Percentiles rank a stretch among this genome's conserved stretches.
These are phyloP conservation scores for Lasiodiplodia sp. DNA, from an alignment of 2,329 filamentous ascomycete species.

Conservation along the genomic window DNA sequence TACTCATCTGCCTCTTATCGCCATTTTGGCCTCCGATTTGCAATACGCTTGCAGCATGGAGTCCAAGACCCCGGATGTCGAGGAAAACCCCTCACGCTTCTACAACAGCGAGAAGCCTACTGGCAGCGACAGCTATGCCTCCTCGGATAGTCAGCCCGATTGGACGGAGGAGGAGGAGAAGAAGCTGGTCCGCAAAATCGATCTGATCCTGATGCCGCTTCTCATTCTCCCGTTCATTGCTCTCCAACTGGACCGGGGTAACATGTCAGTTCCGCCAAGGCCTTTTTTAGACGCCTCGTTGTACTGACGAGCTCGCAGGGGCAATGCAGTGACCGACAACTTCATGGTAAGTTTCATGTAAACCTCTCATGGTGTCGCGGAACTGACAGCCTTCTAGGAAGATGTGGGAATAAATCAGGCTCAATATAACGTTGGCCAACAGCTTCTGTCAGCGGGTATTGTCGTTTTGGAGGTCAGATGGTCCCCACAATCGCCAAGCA, in stretches of 20 bases:
- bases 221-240: slow-evolving; percentile 45
- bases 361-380: no score
- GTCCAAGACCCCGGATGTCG: slow-evolving; percentile 12
- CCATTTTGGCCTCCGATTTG: slow-evolving; percentile 3
- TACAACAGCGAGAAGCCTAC: slow-evolving; percentile 9
- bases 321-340: slow-evolving; percentile 40
- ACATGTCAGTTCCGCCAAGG: slow-evolving; percentile 33
- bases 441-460: slow-evolving; percentile 44
- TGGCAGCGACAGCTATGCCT: slow-evolving; percentile 10
- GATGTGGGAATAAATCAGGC: slow-evolving; percentile 42
- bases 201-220: slow-evolving; percentile 43
- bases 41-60: slow-evolving; percentile 19
- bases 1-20: slow-evolving; percentile 1
- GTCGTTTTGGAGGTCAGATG: slow-evolving; percentile 38
- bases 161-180: slow-evolving; percentile 41
- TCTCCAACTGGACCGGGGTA: slow-evolving; percentile 41
- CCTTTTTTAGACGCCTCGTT: no score
- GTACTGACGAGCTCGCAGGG: slow-evolving; percentile 10
- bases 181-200: slow-evolving; percentile 41
- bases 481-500: not conserved
- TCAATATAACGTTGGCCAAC: slow-evolving; percentile 44
- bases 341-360: slow-evolving; percentile 33
- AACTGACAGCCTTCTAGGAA: slow-evolving; percentile 26
- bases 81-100: not conserved
- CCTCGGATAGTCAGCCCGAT: slow-evolving; percentile 1